phyloP scores from a whole-genome alignment of 1,284 basidiomycete species.

The Austroboletus rostrupii region DNA sequence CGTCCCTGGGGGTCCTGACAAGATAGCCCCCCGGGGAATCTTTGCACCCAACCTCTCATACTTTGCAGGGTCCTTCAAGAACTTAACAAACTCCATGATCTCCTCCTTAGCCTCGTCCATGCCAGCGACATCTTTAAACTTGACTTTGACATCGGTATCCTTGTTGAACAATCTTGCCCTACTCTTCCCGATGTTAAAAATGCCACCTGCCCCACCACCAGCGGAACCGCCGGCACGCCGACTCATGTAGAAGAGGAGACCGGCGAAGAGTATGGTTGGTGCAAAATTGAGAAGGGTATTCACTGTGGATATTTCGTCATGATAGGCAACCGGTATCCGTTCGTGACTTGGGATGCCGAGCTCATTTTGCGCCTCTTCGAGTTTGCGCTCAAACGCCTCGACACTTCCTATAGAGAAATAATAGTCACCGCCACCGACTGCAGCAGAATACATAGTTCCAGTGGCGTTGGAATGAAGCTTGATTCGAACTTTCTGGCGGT shows the following conservation, averaged over 20 bases:
- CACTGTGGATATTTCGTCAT: slow-evolving; percentile 87
- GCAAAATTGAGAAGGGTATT: slow-evolving; percentile 89
- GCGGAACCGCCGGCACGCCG: slow-evolving; percentile 66
- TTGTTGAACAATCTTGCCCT: slow-evolving; percentile 96
- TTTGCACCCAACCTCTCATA: slow-evolving; percentile 98
- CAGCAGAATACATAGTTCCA: slow-evolving; percentile 63
- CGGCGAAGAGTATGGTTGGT: slow-evolving; percentile 89
- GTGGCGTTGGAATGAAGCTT: slow-evolving; percentile 85
- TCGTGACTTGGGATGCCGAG: slow-evolving; percentile 89
- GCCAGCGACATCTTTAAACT: slow-evolving; percentile 95
- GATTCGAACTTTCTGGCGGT: slow-evolving; percentile 85
- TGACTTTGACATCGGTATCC: slow-evolving; percentile 91
- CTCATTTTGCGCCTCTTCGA: slow-evolving; percentile 92
- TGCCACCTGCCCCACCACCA: slow-evolving; percentile 76
- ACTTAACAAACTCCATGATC: slow-evolving; percentile 99
- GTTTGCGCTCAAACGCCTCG: slow-evolving; percentile 93
- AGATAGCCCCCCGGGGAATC: slow-evolving; percentile 96
- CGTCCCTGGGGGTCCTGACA: slow-evolving; percentile 97
- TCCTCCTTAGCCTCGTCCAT: slow-evolving; percentile 99
- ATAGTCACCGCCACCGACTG: slow-evolving; percentile 60
- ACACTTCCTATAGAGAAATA: slow-evolving; percentile 98
- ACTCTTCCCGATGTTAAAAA: slow-evolving; percentile 97
- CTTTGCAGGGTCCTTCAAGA: slow-evolving; percentile 92
- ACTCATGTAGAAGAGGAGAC: slow-evolving; percentile 88
- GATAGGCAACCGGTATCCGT: slow-evolving; percentile 95